Evolutionary conservation across 139 green algal species (phyloP).

Genomic region (Tetradesmus obliquus): DNA sequence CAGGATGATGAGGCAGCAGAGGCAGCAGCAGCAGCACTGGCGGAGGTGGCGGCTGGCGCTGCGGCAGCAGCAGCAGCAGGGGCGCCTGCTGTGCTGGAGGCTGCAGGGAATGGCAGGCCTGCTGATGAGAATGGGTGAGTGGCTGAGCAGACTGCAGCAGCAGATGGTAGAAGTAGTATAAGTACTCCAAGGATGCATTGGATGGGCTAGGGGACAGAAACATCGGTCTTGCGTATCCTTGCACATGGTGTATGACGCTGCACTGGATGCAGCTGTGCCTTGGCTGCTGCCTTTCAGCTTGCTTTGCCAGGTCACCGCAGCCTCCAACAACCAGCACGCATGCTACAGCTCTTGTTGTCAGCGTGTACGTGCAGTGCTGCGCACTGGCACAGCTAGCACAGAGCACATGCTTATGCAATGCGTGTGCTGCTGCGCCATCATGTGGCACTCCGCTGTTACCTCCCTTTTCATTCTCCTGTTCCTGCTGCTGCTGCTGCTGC

Average conservation of each 20-base stretch:
- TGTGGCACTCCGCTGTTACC: background rate
- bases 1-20: conserved; percentile 51
- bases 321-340: no score
- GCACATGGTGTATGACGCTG: background rate
- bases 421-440: no score
- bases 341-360: no score
- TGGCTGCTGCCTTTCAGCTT: no score
- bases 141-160: background rate
- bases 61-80: conserved; percentile 7
- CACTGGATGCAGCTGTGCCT: background rate
- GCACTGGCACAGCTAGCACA: no score
- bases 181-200: no score
- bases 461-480: background rate
- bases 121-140: conserved; percentile 4
- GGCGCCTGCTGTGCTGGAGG: background rate
- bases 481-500: background rate
- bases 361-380: no score
- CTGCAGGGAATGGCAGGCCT: background rate
- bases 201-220: background rate
- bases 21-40: conserved; percentile 22
- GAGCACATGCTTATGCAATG: no score
- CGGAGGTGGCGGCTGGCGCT: background rate
- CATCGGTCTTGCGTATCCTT: background rate
- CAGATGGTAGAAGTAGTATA: no score
- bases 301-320: no score